A percentile compares a stretch with the other conserved stretches of the same genome.
phyloP scores from a whole-genome alignment of 768 basidiomycete species.

The Amanita exitialis region DNA sequence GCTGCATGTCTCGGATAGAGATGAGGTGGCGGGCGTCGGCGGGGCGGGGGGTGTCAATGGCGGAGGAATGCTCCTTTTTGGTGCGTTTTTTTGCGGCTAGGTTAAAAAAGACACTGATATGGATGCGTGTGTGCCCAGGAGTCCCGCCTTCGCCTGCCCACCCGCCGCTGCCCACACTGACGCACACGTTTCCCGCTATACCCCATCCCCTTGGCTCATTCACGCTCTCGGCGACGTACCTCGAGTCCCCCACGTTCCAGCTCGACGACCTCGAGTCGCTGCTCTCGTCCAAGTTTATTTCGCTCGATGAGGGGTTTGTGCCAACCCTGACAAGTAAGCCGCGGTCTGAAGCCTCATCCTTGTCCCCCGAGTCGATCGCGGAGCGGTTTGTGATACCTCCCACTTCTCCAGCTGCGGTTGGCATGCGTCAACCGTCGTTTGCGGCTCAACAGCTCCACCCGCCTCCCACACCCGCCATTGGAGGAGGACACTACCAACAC shows the following conservation, averaged over 20 bases:
- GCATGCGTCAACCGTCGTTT: background rate
- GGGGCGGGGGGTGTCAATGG: conserved; percentile 12
- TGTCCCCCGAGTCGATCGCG: background rate
- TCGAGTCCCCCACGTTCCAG: conserved; percentile 58
- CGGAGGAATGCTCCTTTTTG: conserved; percentile 22
- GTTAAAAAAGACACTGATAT: background rate
- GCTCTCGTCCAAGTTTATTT: conserved; percentile 63
- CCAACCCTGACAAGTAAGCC: conserved; percentile 49
- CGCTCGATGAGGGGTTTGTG: conserved; percentile 61
- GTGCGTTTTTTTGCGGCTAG: conserved; percentile 12
- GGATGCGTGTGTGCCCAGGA: conserved; percentile 17
- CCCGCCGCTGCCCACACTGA: conserved; percentile 33
- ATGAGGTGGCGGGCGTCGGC: conserved; percentile 4
- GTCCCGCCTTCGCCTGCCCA: conserved; percentile 27
- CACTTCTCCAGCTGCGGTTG: background rate
- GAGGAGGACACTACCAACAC: background rate
- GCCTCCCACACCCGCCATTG: background rate
- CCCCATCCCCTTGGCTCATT: conserved; percentile 61
- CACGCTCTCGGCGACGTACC: conserved; percentile 51
- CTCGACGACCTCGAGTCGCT: conserved; percentile 72
- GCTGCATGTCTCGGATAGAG: conserved; percentile 29
- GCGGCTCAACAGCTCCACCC: background rate
- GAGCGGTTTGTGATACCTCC: conserved; percentile 2
- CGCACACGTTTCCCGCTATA: conserved; percentile 55
- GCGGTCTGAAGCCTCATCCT: background rate